Base-by-base conservation (phyloP, 106 monocot genomes). In the Dioscorea alata region DNA sequence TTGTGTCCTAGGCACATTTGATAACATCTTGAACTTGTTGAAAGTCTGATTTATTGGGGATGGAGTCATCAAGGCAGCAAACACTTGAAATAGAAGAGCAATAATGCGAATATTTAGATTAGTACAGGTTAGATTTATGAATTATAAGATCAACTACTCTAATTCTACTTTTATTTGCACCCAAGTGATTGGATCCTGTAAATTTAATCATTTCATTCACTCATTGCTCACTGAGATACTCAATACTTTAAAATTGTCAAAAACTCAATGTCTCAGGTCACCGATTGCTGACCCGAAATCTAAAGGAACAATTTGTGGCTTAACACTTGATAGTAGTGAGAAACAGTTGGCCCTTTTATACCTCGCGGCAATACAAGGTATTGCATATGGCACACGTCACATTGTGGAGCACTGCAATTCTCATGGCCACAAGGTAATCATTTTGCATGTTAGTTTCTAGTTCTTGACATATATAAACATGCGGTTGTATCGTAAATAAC, bases 361-460 rank as follows among this genome's bases (percentile, higher is more conserved):
- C 81, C 84, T 97, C 33, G 88, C 96, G 28, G 84, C 89, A 49
- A 33, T 97, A 70, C 96, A 97, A 70, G 86, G 92, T 49, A 92
- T 97, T 82, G 96, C 89, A 33, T 97, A 97, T 82, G 96, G 96
- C 20, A 97, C 96, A 60, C 88, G 96, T 24, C 92, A 92, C 61
- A 97, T 97, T 72, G 81, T 97, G 64, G 84, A 97, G 68, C 92
- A 92, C 51, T 97, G 92, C 72, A 97, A 97, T 76, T 82, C 89
- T 70, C 84, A 92, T 83, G 96, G 92, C 23, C 96, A 97, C 73
- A 83, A 89, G 96, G 96, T 97, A 75, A 22, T 54, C 1, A 58
- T 32, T 75, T 72, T 62, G 6, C 17, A 18, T 7, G 23, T 12
- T 20, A 28, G 21, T 56, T 2, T 42, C 42, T 8, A 3, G 6